These are phyloP conservation scores for Diaporthe sp. DNA, from an alignment of 2,329 filamentous ascomycete species.

Conservation along the genomic window DNA sequence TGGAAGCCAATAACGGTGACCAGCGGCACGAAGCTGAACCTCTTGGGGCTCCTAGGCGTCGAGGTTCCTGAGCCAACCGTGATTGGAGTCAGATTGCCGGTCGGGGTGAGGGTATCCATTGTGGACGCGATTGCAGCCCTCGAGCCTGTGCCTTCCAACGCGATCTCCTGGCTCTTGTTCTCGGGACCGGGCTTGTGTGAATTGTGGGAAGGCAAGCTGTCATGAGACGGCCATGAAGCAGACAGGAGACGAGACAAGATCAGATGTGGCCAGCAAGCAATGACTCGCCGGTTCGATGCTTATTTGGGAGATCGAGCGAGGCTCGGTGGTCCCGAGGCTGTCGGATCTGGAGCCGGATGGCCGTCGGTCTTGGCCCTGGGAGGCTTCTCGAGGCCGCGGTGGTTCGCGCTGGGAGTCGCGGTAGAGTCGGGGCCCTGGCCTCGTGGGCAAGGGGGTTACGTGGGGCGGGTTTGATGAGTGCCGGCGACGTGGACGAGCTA, in stretches of 20 bases:
- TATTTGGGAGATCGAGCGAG: background rate
- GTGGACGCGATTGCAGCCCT: constrained; percentile 25
- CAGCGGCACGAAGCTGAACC: constrained; percentile 70
- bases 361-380: constrained; percentile 5
- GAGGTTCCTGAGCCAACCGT: constrained; percentile 32
- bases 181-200: background rate
- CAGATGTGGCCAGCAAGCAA: constrained; percentile 30
- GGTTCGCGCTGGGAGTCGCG: constrained; percentile 14
- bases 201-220: background rate
- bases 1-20: constrained; percentile 88
- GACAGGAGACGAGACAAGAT: constrained; percentile 1
- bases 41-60: constrained; percentile 39
- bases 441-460: constrained; percentile 13
- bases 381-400: constrained; percentile 3
- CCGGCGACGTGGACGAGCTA: constrained; percentile 2
- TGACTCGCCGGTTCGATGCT: constrained; percentile 8
- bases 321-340: constrained; percentile 4
- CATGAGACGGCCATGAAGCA: constrained; percentile 33
- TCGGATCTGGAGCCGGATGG: constrained; percentile 15
- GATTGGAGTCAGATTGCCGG: constrained; percentile 33
- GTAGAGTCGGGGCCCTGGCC: background rate
- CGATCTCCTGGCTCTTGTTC: constrained; percentile 9
- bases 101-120: constrained; percentile 38
- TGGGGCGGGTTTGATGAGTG: constrained; percentile 31
- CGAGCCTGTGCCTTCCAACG: constrained; percentile 16